Base-by-base conservation (phyloP, 257 asterid species). In the Solanum peruvianum region DNA sequence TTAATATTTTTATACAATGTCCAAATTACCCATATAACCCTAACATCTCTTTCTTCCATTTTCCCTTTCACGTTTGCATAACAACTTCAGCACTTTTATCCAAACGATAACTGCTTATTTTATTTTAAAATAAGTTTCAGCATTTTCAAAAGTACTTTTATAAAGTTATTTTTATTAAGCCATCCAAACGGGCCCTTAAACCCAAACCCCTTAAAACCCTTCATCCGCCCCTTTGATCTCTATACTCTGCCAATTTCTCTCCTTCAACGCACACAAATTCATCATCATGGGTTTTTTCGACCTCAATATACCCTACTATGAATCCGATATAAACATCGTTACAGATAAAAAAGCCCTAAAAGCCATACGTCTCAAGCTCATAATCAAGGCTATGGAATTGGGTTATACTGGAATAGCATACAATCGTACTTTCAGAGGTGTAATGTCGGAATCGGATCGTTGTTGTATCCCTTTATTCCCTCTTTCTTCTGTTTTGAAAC, bases 331-430 rank as follows among this genome's bases (percentile, higher is more conserved):
- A 89, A 90, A 90, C 47, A 89, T 85, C 90, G 89, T 86, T 90
- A 87, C 88, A 86, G 92, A 93, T 82, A 95, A 91, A 85, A 83
- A 94, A 83, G 85, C 93, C 88, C 86, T 90, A 6, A 93, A 93
- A 89, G 72, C 96, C 73, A 91, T 89, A 85, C 97, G 98, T 71
- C 91, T 96, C 72, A 96, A 95, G 91, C 95, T 95, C 86, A 89
- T 88, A 18, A 80, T 93, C 70, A 95, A 93, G 89, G 93, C 96
- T 86, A 92, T 95, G 90, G 99, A 94, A 86, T 92, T 97, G 16
- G 99, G 99, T 58, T 97, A 92, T 93, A 90, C 96, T 6, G 99
- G 96, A 67, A 91, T 94, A 7, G 97, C 99, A 83, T 95, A 92
- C 95, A 97, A 94, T 88, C 96, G 97, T 73, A 92, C 91, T 27